Evolutionary conservation across 257 asterid genomes (phyloP).

Genomic region (Primulina huaijiensis): DNA sequence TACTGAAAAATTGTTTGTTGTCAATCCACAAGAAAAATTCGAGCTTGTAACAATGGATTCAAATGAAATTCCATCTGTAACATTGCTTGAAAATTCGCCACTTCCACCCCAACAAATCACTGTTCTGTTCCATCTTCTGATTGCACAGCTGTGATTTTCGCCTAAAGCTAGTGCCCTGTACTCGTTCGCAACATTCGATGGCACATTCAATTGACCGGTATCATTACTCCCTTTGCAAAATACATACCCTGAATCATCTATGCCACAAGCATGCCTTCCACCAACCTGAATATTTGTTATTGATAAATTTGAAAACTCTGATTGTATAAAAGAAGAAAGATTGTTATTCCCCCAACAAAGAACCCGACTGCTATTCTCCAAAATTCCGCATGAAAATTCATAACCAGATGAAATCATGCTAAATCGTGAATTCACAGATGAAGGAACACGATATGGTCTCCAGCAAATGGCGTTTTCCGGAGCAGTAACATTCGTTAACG

Average conservation of each 20-base stretch:
- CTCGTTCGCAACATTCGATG: conserved; percentile 35
- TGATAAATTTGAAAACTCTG: conserved; percentile 37
- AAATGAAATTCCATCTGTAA: conserved; percentile 41
- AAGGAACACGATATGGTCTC: conserved; percentile 41
- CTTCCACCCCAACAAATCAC: conserved; percentile 83
- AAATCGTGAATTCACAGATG: conserved; percentile 29
- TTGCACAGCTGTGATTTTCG: conserved; percentile 58
- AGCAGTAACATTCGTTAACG: conserved; percentile 33
- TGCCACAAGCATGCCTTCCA: conserved; percentile 66
- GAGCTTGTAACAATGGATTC: conserved; percentile 68
- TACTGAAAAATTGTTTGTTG: conserved; percentile 53
- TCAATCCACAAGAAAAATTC: conserved; percentile 71
- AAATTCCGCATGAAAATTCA: conserved; percentile 65
- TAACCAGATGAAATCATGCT: conserved; percentile 57
- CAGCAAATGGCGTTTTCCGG: conserved; percentile 46
- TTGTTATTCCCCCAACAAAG: conserved; percentile 58
- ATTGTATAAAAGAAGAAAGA: conserved; percentile 37
- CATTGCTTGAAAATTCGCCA: conserved; percentile 31
- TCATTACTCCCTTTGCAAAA: conserved; percentile 62
- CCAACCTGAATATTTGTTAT: conserved; percentile 58
- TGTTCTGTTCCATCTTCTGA: conserved; percentile 46
- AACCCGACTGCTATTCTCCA: conserved; percentile 34
- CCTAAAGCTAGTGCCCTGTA: conserved; percentile 58
- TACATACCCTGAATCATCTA: conserved; percentile 39
- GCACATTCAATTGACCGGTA: conserved; percentile 53